Evolutionary conservation across 257 asterid genomes (phyloP).

Genomic region (Solanum sitiens): DNA sequence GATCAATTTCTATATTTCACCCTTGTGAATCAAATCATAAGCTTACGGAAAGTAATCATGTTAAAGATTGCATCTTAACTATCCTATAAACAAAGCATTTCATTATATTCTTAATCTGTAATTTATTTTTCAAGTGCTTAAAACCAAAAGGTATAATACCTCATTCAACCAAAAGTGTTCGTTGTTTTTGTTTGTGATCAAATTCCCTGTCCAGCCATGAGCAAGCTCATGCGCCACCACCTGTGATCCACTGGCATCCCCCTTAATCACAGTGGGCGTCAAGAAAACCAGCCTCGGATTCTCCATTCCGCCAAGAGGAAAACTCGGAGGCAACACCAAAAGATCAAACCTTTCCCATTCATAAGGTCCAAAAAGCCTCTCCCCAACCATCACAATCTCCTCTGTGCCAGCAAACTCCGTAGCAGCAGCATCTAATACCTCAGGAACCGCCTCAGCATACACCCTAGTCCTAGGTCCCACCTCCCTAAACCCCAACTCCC

Average conservation of each 20-base stretch:
- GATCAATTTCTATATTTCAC: neutral
- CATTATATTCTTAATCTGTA: neutral
- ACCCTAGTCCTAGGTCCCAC: slow-evolving; percentile 90
- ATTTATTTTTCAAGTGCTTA: neutral
- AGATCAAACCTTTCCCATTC: slow-evolving; percentile 98
- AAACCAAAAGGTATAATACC: slow-evolving; percentile 27
- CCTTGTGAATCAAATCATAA: neutral
- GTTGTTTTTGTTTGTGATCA: slow-evolving; percentile 89
- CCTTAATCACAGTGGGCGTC: slow-evolving; percentile 92
- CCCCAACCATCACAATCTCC: slow-evolving; percentile 88
- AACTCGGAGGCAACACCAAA: slow-evolving; percentile 94
- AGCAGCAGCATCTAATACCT: slow-evolving; percentile 64
- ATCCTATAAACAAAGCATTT: neutral
- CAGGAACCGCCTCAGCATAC: slow-evolving; percentile 49
- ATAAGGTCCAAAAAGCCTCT: slow-evolving; percentile 75
- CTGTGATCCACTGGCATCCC: slow-evolving; percentile 79
- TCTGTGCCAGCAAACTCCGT: slow-evolving; percentile 81
- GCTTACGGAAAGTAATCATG: neutral
- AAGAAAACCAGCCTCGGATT: slow-evolving; percentile 90
- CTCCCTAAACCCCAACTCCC: slow-evolving; percentile 80
- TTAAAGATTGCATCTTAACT: neutral
- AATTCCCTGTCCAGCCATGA: slow-evolving; percentile 97
- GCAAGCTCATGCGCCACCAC: slow-evolving; percentile 98
- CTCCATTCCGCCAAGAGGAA: slow-evolving; percentile 97
- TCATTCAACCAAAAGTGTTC: slow-evolving; percentile 99